Percentiles rank a stretch among this genome's conserved stretches.
These are phyloP conservation scores for Dothideomycetidae sp. DNA, from an alignment of 2,329 filamentous ascomycete genomes.

Conservation along the genomic window DNA sequence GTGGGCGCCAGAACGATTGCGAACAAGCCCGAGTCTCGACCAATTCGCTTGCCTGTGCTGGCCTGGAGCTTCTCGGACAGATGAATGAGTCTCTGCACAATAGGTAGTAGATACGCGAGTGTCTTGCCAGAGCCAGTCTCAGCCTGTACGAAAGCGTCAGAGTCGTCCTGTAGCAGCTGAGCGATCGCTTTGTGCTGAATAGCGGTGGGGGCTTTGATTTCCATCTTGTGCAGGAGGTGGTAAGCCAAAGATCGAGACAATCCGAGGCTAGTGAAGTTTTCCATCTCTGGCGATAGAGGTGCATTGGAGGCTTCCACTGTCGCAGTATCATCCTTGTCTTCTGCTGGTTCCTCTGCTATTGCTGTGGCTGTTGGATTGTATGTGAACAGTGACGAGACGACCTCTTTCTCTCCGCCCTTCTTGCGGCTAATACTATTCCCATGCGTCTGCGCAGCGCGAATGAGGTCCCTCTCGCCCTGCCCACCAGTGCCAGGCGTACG, in stretches of 20 bases:
- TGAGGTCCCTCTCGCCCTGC: not conserved
- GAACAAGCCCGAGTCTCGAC: slow-evolving; percentile 78
- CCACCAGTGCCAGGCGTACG: not conserved
- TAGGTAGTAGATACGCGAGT: slow-evolving; percentile 82
- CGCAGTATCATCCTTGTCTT: slow-evolving; percentile 27
- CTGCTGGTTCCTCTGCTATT: slow-evolving; percentile 28
- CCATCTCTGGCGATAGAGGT: slow-evolving; percentile 67
- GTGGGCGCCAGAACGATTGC: slow-evolving; percentile 90
- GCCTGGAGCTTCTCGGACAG: slow-evolving; percentile 43
- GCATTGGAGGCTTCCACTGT: slow-evolving; percentile 74
- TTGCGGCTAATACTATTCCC: not conserved
- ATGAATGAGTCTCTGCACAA: slow-evolving; percentile 74
- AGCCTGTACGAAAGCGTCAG: slow-evolving; percentile 89
- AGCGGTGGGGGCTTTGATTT: slow-evolving; percentile 78
- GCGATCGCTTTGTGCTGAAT: slow-evolving; percentile 86
- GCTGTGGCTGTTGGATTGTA: slow-evolving; percentile 68
- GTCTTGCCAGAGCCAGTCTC: slow-evolving; percentile 98
- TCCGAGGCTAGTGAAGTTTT: slow-evolving; percentile 75
- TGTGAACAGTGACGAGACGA: slow-evolving; percentile 85
- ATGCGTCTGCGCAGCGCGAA: not conserved
- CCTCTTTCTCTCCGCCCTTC: slow-evolving; percentile 34
- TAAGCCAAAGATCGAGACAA: slow-evolving; percentile 66
- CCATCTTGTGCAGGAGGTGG: slow-evolving; percentile 72
- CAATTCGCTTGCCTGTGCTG: slow-evolving; percentile 35
- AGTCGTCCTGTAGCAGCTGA: slow-evolving; percentile 63